Evolutionary conservation across 345 rosid genomes (phyloP), one percentile per base, ranked within the genome.

Genomic region (Clausena lansium): DNA sequence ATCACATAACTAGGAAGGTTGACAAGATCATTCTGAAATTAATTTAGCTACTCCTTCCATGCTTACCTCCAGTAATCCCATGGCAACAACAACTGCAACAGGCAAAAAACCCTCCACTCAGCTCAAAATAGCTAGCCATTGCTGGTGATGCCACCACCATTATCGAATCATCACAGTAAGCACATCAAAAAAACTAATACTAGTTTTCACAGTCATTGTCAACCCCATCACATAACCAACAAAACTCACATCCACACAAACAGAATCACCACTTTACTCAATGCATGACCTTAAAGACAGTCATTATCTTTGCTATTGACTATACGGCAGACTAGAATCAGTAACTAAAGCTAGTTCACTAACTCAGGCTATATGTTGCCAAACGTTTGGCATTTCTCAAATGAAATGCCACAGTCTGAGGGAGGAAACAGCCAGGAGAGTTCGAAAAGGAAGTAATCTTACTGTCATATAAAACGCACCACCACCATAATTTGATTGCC

Each of bases 391-490:
- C 62, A 63, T 35, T 73, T 67, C 47, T 41, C n/a, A 78, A 72
- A 17, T 32, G 15, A 47, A 47, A 78, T 38, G 27, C 61, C 50
- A 39, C 24, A 55, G 4, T 25, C 22, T 52, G 13, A 25, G 69
- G 58, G 39, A 13, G 67, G 30, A 74, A 27, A 57, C 14, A 74
- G 52, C 39, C 55, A 62, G 70, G 20, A 41, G 74, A 52, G 6
- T 47, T n/a, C n/a, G 32, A 62, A 17, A 65, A 71, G 54, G 69
- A n/a, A 70, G 79, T 55, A 73, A 83, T 64, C 89, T 66, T 79
- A 90, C 89, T 13, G 88, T 77, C 78, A 83, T 84, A 71, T 85
- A 88, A 84, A 88, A 87, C 76, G 91, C 89, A 33, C 91, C 89
- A 72, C 93, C 90, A 38, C 89, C 84, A 77, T 85, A 90, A 78